Percentiles rank a stretch among this genome's conserved stretches.
phyloP scores from a whole-genome alignment of 2,329 filamentous ascomycete species.

The Blastomyces percursus region DNA sequence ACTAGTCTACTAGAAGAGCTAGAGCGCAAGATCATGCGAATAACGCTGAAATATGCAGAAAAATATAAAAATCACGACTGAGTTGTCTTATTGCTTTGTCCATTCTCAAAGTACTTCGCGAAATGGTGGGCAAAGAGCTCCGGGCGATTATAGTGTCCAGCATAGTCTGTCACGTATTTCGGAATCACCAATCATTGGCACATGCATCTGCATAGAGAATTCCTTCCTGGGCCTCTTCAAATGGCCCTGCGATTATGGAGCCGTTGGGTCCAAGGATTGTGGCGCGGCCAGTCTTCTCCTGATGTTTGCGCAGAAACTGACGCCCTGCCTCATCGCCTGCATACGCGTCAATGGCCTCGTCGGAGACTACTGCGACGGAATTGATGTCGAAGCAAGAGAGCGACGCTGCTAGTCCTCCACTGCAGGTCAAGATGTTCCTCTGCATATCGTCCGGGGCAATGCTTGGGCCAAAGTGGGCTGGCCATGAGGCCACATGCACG shows the following conservation, averaged over 20 bases:
- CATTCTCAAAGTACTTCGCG: conserved; percentile 1
- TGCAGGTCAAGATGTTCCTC: neutral
- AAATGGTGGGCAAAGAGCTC: conserved; percentile 7
- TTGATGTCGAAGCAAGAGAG: conserved; percentile 6
- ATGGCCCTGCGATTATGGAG: neutral
- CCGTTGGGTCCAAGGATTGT: conserved; percentile 4
- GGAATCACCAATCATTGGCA: neutral
- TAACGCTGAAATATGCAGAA: neutral
- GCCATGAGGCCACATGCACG: conserved; percentile 7
- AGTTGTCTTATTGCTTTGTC: neutral
- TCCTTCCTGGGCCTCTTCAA: conserved; percentile 3
- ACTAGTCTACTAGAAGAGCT: neutral
- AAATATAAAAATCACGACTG: neutral
- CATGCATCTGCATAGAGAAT: conserved; percentile 6
- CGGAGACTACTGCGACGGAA: conserved; percentile 1
- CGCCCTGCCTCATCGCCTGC: neutral
- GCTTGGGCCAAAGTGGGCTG: conserved; percentile 1
- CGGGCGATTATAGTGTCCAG: conserved; percentile 4
- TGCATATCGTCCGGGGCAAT: neutral
- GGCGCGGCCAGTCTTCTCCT: conserved; percentile 2
- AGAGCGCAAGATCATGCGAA: neutral
- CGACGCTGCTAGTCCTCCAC: neutral
- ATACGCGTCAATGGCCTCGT: conserved; percentile 2
- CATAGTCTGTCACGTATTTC: conserved; percentile 6
- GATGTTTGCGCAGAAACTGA: neutral